Evolutionary conservation across 768 basidiomycete genomes (phyloP), one percentile per base, ranked within the genome.

Genomic region (Trametes cubensis): DNA sequence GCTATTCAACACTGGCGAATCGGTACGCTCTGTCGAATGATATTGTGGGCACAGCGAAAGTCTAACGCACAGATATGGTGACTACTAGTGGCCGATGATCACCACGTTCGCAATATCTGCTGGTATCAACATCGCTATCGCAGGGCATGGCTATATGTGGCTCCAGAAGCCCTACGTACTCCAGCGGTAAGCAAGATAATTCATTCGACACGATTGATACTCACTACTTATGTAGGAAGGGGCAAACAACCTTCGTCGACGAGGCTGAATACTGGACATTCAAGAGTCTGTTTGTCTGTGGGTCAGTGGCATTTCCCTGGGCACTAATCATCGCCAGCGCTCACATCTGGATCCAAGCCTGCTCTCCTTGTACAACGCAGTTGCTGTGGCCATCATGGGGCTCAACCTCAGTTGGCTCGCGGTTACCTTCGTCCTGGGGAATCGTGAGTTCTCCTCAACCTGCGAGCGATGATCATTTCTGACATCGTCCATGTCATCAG

Each of bases 191-290:
- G 52, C n/a, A 8, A 2, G 28, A 25, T 1, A 14, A 0, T 8
- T 10, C 28, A 4, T 11, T 26, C 5, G n/a, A n/a, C 30, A 28
- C 5, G 6, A 11, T 5, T 1, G 25, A 30, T 0, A 15, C 48
- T 28, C 3, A 28, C 26, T 13, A 47, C 25, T 20, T 13, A 1
- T 14, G 18, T 42, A 63, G 62, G 53, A 47, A 47, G 1, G 53
- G 47, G 10, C 15, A 18, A n/a, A 45, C 30, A 11, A 26, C 47
- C 1, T 18, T 55, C 10, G 10, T 54, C 10, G 30, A 38, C 13
- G 47, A 59, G 26, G 26, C 34, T 15, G 54, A 58, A 26, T 63
- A 59, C 28, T 63, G 62, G 62, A 54, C 53, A 5, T 39, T 63
- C 34, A 59, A 55, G 52, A 51, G 62, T n/a, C 40, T 63, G 8